Percentiles rank a stretch among this genome's conserved stretches.
These are phyloP conservation scores for Ilyonectria sp. DNA, from an alignment of 2,329 filamentous ascomycete species.

Conservation along the genomic window DNA sequence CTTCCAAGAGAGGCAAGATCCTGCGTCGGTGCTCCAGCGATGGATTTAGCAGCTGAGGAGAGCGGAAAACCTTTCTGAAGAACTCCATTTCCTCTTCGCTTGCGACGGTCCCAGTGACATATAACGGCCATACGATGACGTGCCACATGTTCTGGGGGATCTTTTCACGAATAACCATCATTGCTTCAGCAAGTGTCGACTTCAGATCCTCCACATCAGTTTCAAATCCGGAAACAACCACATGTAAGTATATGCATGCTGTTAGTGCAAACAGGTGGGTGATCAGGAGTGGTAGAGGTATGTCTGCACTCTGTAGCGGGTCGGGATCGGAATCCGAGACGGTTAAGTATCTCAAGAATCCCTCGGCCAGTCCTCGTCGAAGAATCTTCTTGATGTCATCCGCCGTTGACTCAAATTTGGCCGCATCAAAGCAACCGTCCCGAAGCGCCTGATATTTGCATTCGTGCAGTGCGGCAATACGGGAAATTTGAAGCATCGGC, in stretches of 20 bases:
- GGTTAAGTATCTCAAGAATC: neutral
- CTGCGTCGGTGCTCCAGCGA: constrained; percentile 11
- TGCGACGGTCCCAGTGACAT: constrained; percentile 2
- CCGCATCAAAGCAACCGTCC: neutral
- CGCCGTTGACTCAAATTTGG: neutral
- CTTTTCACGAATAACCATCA: neutral
- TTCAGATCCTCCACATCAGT: neutral
- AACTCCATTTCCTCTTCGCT: neutral
- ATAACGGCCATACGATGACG: constrained; percentile 6
- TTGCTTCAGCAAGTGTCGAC: neutral
- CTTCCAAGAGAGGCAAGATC: constrained; percentile 6
- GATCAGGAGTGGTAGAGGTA: neutral
- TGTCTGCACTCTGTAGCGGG: neutral
- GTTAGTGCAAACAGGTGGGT: constrained; percentile 17
- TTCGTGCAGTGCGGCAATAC: constrained; percentile 11
- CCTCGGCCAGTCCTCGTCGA: neutral
- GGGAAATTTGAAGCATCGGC: constrained; percentile 1
- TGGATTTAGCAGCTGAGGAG: constrained; percentile 1
- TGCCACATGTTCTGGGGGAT: neutral
- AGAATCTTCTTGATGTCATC: neutral
- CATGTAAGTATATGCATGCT: constrained; percentile 8
- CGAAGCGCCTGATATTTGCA: neutral
- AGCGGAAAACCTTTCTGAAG: constrained; percentile 4
- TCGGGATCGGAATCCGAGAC: neutral
- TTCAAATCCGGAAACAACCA: constrained; percentile 9